Evolutionary conservation across 345 rosid species (phyloP), one percentile per base, ranked within the genome.

Genomic region (Arabis hirsuta): DNA sequence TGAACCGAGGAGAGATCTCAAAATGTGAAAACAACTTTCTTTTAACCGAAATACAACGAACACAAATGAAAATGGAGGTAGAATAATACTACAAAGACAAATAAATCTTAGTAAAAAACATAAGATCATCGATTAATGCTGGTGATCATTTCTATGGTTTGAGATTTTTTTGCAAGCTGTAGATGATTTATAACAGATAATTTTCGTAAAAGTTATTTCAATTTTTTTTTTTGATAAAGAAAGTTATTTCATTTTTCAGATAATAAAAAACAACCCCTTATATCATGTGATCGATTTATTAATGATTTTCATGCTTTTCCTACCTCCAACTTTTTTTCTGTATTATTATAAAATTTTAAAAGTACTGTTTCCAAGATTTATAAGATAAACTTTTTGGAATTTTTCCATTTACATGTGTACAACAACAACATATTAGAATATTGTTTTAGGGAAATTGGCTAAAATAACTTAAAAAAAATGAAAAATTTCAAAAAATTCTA

Each of bases 241-340:
- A 16, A 42, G 14, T 60, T 19, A 16, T 19, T 12, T 45, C 31
- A 45, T 63, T 55, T 44, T 38, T 2, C 27, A 24, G 13, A 26
- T 24, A 20, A 45, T 26, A 32, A 32, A 6, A 60, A 75, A 39
- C 2, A 5, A 61, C 56, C 9, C 24, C 56, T 43, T 26, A 3
- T 26, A 53, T 75, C 79, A 75, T 63, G 73, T 75, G 73, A 73
- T 62, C 54, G 5, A 42, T 42, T 43, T 34, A 41, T 75, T 54
- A 10, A 43, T 19, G 34, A 43, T 44, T 74, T 54, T 53, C 63
- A 34, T 53, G 32, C 56, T 67, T 74, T 74, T 12, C 16, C 55
- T 26, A 51, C 22, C 55, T 8, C 12, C 39, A 38, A 73, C 29
- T 7, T 74, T 66, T 34, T 34, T 64, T 12, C 46, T 45, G 4